Conservation (phyloP, 1,284 basidiomycete genomes). For the Xerocomus amazonicus region DNA sequence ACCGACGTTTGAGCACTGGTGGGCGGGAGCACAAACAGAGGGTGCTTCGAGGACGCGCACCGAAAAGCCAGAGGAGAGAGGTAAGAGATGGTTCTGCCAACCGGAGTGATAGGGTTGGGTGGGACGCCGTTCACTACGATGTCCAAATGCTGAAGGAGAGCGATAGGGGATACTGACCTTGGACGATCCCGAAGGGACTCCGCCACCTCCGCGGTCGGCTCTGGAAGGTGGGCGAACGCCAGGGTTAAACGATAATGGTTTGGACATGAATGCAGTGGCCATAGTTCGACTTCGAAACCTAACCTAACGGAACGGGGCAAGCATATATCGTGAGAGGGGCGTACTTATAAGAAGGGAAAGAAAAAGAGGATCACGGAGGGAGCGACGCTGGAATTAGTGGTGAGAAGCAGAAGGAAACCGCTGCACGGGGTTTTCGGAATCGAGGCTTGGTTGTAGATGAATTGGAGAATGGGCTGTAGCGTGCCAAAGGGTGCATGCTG, state of each 20-base stretch:
- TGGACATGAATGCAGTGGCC: conserved; percentile 30
- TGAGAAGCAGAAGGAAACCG: conserved; percentile 25
- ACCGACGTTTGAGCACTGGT: conserved; percentile 32
- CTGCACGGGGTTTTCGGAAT: conserved; percentile 28
- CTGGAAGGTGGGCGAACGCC: conserved; percentile 32
- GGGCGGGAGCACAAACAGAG: conserved; percentile 33
- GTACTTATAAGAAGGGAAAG: conserved; percentile 26
- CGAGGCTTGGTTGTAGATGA: conserved; percentile 24
- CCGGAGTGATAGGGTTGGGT: conserved; percentile 3
- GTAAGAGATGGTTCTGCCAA: conserved; percentile 33
- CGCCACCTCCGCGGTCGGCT: conserved; percentile 25
- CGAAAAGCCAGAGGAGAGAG: conserved; percentile 45
- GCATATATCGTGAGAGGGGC: conserved; percentile 20
- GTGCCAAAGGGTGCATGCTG: conserved; percentile 31
- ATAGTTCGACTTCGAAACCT: conserved; percentile 24
- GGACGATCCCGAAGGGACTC: conserved; percentile 26
- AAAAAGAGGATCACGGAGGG: conserved; percentile 18
- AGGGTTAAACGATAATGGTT: conserved; percentile 31
- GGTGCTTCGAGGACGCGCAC: conserved; percentile 52
- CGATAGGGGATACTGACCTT: conserved; percentile 23
- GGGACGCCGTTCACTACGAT: conserved; percentile 15
- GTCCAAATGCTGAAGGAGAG: conserved; percentile 2
- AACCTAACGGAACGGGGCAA: conserved; percentile 22
- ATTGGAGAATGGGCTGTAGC: conserved; percentile 27
- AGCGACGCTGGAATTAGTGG: conserved; percentile 30